Evolutionary conservation across 257 asterid species (phyloP).

Genomic region (Penstemon barbatus): DNA sequence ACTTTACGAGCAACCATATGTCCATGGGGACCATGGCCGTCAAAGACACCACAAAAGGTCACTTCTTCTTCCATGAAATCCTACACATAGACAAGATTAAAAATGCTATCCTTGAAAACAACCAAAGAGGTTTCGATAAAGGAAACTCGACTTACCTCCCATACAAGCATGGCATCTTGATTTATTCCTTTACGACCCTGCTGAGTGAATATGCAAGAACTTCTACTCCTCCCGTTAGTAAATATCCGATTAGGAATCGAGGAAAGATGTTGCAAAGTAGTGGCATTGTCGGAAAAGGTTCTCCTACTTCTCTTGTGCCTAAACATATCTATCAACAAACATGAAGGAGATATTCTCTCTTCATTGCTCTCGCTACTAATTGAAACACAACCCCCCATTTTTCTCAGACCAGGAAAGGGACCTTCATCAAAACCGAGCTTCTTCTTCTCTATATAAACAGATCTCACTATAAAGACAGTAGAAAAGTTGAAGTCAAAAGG

Average conservation of each 20-base stretch:
- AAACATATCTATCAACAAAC: constrained; percentile 63
- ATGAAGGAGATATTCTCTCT: constrained; percentile 63
- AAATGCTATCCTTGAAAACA: constrained; percentile 3
- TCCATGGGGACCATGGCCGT: constrained; percentile 98
- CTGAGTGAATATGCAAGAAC: constrained; percentile 93
- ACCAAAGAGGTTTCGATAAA: background rate
- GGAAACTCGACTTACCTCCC: constrained; percentile 70
- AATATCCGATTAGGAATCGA: constrained; percentile 78
- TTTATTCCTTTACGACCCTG: constrained; percentile 98
- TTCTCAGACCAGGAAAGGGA: constrained; percentile 47
- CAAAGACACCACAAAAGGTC: constrained; percentile 88
- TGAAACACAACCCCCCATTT: constrained; percentile 95
- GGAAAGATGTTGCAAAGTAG: constrained; percentile 66
- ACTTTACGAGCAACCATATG: constrained; percentile 96
- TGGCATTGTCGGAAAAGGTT: constrained; percentile 66
- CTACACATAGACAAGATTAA: constrained; percentile 41
- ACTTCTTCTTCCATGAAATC: constrained; percentile 87
- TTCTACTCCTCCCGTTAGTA: constrained; percentile 71
- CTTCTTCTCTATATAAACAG: constrained; percentile 30
- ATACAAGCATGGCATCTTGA: constrained; percentile 98
- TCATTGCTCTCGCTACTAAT: constrained; percentile 70
- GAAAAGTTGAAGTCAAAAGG: constrained; percentile 27
- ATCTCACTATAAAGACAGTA: constrained; percentile 30
- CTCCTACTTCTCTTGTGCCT: constrained; percentile 61
- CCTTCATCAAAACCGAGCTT: constrained; percentile 41